phyloP scores from a whole-genome alignment of 306 rosid genomes.

The Inga leiocalycina region DNA sequence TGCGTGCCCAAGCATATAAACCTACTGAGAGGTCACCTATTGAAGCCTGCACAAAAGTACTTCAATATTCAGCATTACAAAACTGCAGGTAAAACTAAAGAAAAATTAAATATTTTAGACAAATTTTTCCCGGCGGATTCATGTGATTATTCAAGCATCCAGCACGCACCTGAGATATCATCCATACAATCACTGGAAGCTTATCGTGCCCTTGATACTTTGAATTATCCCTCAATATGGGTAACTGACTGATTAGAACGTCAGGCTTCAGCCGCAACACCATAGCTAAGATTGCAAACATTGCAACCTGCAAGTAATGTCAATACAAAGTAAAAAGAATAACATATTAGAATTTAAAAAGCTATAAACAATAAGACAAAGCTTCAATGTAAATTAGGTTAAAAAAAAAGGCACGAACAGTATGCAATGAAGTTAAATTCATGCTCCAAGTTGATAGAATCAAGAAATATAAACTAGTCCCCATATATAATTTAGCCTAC shows the following conservation, averaged over 20 bases:
- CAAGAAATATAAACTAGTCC: constrained; percentile 25
- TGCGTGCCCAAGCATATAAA: constrained; percentile 82
- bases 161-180: constrained; percentile 73
- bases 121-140: neutral
- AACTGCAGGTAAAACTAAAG: neutral
- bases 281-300: constrained; percentile 79
- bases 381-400: constrained; percentile 4
- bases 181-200: constrained; percentile 81
- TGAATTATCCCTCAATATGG: constrained; percentile 63
- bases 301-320: constrained; percentile 72
- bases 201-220: constrained; percentile 95
- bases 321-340: constrained; percentile 6
- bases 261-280: constrained; percentile 89
- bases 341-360: constrained; percentile 24
- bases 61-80: constrained; percentile 30
- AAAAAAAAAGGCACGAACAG: neutral
- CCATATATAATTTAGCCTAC: neutral
- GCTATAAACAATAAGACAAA: constrained; percentile 26
- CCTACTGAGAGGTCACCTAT: constrained; percentile 84
- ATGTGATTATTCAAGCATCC: constrained; percentile 6
- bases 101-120: constrained; percentile 4
- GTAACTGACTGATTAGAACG: constrained; percentile 58
- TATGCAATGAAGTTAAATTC: neutral
- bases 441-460: constrained; percentile 23
- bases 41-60: constrained; percentile 55